Evolutionary conservation across 1,139 yeast species (phyloP), one percentile per base, ranked within the genome.

Genomic region (Blastobotrys serpentis): DNA sequence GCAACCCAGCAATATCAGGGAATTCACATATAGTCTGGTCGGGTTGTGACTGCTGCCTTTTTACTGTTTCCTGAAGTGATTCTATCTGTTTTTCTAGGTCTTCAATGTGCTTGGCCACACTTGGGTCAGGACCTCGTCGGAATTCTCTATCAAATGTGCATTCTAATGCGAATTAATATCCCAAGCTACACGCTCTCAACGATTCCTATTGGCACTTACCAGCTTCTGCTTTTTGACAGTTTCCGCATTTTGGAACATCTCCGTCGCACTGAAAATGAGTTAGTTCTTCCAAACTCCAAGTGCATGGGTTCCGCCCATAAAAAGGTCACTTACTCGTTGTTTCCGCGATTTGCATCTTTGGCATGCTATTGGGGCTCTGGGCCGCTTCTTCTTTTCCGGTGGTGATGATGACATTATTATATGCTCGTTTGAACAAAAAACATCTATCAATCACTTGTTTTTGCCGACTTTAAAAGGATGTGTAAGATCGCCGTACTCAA

Each of bases 301-400:
- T n/a, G n/a, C n/a, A n/a, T n/a, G n/a, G n/a, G n/a, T n/a, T n/a
- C n/a, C n/a, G n/a, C 16, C 36, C 13, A 23, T 13, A 22, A 18
- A 29, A 16, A 10, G 8, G 10, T 16, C 16, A 36, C 53, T 30
- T 32, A 50, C 53, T 36, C 50, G 37, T 33, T 52, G 53, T 37
- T 52, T 52, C 2, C 53, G 38, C 6, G 51, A 34, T 41, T 52
- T 51, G 44, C 55, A 52, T 26, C 53, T 29, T 17, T 46, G 50
- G 30, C 55, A 52, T 7, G 55, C 55, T 5, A 51, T 44, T 3
- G 55, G 53, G 4, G 48, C 44, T 25, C 55, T 34, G 14, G 50
- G 45, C 13, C 51, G 49, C 45, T 48, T 50, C 11, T 23, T 36
- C 7, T 19, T 18, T 19, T 36, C 40, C n/a, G 22, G 41, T 23